Base-by-base conservation (phyloP, 306 rosid species). In the Pyrus bretschneideri region DNA sequence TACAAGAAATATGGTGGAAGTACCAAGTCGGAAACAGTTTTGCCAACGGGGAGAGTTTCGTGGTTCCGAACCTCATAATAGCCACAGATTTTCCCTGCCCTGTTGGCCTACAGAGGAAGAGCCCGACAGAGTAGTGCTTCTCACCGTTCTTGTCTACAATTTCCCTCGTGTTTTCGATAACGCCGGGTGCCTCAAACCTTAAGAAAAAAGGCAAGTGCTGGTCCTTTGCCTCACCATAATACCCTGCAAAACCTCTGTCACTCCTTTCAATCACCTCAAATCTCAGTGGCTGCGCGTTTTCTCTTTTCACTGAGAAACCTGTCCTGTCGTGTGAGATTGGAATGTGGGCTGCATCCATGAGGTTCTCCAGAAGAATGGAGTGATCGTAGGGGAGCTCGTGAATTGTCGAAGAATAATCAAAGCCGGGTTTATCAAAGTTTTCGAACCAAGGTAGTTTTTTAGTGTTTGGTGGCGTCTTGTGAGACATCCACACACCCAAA, bases 301-400 rank as follows among this genome's bases (percentile, higher is more conserved):
- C 98, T 80, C 96, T 80, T 77, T 83, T 95, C 0, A 97, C 96
- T 22, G 84, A 79, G 85, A 88, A 92, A 67, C 90, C 97, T 15
- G 97, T 95, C 76, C 97, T 86, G 64, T 95, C 98, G 31, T 95
- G 98, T 8, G 98, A 95, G 89, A 95, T 95, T 12, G 98, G 98
- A 49, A 95, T 13, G 71, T 95, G 98, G 45, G 97, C 98, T 54
- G 97, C 97, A 81, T 92, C 98, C 97, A 92, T 92, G 72, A 95
- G 93, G 87, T 95, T 92, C 78, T 95, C 98, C 63, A 92, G 81
- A 11, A 92, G 98, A 73, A 92, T 90, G 42, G 98, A 95, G 79
- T 95, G 98, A 79, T 95, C 98, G 76, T 95, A 95, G 25, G 98
- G 98, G 76, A 92, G 98, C 85, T 95, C 98, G n/a, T 95, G 98